A percentile compares a stretch with the other conserved stretches of the same genome.
These are phyloP conservation scores for Bimuria novae-zelandiae DNA, from an alignment of 2,329 filamentous ascomycete species.

Conservation along the genomic window DNA sequence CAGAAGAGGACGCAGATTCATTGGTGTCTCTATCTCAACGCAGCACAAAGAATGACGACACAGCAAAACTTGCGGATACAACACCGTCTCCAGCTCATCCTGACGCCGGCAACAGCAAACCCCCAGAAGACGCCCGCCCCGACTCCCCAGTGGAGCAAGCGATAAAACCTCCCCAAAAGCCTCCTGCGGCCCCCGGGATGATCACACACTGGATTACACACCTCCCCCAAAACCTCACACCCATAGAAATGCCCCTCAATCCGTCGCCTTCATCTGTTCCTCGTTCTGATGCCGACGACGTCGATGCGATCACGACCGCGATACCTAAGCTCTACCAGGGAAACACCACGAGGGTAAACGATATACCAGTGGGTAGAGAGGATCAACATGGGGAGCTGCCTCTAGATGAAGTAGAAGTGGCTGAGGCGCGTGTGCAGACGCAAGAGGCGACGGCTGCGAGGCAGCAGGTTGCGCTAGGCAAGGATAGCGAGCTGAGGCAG, in stretches of 20 bases:
- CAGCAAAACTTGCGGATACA: too few relatives aligned
- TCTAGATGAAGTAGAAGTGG: not conserved
- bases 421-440: not conserved
- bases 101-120: too few relatives aligned
- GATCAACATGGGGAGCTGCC: not conserved
- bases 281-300: not conserved
- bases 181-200: too few relatives aligned
- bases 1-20: too few relatives aligned
- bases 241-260: not conserved
- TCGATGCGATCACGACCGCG: not conserved
- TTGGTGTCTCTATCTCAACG: too few relatives aligned
- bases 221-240: not conserved
- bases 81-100: too few relatives aligned
- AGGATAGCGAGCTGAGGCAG: not conserved
- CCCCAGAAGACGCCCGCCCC: too few relatives aligned
- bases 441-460: not conserved
- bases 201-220: not conserved
- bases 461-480: not conserved
- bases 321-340: not conserved
- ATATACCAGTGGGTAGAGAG: not conserved
- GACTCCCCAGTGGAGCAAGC: too few relatives aligned
- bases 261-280: not conserved
- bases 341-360: not conserved
- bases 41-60: too few relatives aligned
- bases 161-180: not conserved